Base-by-base conservation (phyloP, 805 yeast species). In the Metschnikowia continentalis region DNA sequence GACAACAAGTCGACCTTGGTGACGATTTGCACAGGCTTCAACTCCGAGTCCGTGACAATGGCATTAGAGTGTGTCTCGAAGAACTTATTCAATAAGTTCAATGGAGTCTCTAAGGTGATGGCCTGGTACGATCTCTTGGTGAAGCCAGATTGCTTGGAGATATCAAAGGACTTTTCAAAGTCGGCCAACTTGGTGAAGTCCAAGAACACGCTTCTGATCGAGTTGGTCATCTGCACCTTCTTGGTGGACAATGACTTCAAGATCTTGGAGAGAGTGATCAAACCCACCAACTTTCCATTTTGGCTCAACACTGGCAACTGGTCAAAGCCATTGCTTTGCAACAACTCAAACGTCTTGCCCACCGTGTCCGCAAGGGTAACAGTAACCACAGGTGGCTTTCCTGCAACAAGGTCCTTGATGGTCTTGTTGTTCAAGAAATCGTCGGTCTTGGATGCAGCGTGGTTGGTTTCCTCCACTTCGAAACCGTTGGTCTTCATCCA, bases 21-120 rank as follows among this genome's bases (percentile, higher is more conserved):
- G 51, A 88, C 96, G 53, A 88, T 84, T 67, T 88, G 92, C 43
- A 87, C 77, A 45, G 96, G 94, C 62, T 79, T 84, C 63, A 78
- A 74, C 38, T 83, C 83, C 5, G 69, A 71, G 61, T 86, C 91
- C 43, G 95, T 88, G 52, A 88, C 87, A 60, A 88, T 80, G 35
- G 94, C 96, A 57, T 88, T 83, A 11, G 95, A 86, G 69, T 87
- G 84, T 62, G 84, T 87, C 73, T 88, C 96, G 61, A 88, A 88
- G 70, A 88, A 88, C 62, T 78, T 78, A 74, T 84, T 86, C 69
- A 88, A 77, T 54, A 85, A 85, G 36, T 79, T 67, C 62, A 88
- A 75, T 48, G 84, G 77, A 8, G 95, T 84, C 48, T 78, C 76
- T 51, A 80, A 76, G 33, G 87, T 82, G 62, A 88, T 84, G 55